phyloP scores from a whole-genome alignment of 192 early-diverging fungal species.

The Chytriomyces confervae region DNA sequence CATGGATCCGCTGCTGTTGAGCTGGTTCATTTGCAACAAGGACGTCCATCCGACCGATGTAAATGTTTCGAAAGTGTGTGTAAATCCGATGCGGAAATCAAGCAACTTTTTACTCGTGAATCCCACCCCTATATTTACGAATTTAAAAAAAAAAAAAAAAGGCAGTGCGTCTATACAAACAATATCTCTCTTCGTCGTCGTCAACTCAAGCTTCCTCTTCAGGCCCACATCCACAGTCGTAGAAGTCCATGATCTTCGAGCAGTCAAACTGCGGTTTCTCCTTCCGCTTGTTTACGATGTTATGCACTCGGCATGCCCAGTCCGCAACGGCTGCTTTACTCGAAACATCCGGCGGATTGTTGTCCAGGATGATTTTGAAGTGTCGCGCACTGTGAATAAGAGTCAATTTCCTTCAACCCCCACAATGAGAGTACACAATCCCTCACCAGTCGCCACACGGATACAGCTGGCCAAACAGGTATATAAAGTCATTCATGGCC shows the following conservation, averaged over 20 bases:
- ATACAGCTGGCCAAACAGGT: constrained; percentile 83
- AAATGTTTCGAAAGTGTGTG: too few relatives aligned
- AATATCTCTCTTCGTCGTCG: not conserved
- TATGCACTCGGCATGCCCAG: constrained; percentile 90
- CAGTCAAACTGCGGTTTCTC: constrained; percentile 86
- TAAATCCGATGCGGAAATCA: too few relatives aligned
- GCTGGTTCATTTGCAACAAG: too few relatives aligned
- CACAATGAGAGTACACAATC: not conserved
- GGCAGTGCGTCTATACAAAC: not conserved
- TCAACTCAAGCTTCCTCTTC: constrained; percentile 18
- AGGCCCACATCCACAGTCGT: constrained; percentile 82
- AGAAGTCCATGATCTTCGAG: constrained; percentile 71
- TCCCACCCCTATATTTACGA: too few relatives aligned
- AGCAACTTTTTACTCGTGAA: too few relatives aligned
- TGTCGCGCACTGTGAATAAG: constrained; percentile 73
- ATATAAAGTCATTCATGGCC: constrained; percentile 80
- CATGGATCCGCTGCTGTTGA: too few relatives aligned
- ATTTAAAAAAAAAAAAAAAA: not conserved
- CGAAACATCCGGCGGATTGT: constrained; percentile 81
- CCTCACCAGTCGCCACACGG: constrained; percentile 94
- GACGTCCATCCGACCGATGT: too few relatives aligned
- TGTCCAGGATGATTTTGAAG: constrained; percentile 77
- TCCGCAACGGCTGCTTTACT: constrained; percentile 74
- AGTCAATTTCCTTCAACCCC: not conserved
- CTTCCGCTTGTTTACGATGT: constrained; percentile 87